phyloP scores from a whole-genome alignment of 148 eudicot species.

The Silene uniflora region DNA sequence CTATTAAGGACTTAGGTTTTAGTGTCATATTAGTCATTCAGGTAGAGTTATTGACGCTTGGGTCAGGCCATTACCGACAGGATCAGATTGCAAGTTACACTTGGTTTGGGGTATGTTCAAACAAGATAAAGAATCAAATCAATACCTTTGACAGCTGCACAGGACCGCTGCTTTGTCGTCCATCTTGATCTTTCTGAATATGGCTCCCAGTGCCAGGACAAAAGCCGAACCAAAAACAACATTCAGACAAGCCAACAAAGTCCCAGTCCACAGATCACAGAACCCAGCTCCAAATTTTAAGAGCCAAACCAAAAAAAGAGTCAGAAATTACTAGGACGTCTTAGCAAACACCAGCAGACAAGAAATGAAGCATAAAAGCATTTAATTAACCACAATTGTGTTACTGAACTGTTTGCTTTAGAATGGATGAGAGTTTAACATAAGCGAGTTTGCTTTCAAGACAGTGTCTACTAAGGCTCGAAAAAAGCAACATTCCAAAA shows the following conservation, averaged over 20 bases:
- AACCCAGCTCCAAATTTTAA: conserved; percentile 98
- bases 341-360: not conserved
- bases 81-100: too few relatives aligned
- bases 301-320: conserved; percentile 60
- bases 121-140: not conserved
- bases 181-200: conserved; percentile 68
- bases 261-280: conserved; percentile 54
- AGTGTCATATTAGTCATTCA: too few relatives aligned
- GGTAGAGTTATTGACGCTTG: too few relatives aligned
- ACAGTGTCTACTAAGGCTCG: not conserved
- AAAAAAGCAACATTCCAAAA: not conserved
- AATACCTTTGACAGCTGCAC: conserved; percentile 93
- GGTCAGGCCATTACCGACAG: too few relatives aligned
- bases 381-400: not conserved
- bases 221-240: conserved; percentile 56
- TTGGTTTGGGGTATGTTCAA: not conserved
- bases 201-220: conserved; percentile 72
- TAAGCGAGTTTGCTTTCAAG: not conserved
- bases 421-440: not conserved
- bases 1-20: too few relatives aligned
- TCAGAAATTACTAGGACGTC: conserved; percentile 51
- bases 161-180: conserved; percentile 57
- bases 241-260: conserved; percentile 63
- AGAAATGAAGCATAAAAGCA: not conserved
- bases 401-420: not conserved